These are phyloP conservation scores for Salix purpurea DNA, from an alignment of 345 rosid genomes.

Conservation along the genomic window DNA sequence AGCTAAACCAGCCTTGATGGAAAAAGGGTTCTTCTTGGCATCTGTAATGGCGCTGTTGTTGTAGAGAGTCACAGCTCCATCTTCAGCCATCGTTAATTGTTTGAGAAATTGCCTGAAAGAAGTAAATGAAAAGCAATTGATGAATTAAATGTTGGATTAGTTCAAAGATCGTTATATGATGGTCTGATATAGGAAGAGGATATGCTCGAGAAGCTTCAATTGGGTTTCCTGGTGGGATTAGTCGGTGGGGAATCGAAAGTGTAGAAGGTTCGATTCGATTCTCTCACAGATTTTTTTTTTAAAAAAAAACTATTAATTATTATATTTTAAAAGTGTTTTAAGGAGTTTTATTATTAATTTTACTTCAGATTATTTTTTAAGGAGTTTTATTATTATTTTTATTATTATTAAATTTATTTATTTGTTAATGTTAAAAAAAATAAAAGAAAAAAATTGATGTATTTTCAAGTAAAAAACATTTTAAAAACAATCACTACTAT, in stretches of 20 bases:
- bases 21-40: constrained; percentile 17
- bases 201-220: constrained; percentile 25
- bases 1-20: constrained; percentile 23
- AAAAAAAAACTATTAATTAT: no score
- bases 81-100: constrained; percentile 20
- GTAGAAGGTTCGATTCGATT: constrained; percentile 29
- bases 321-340: no score
- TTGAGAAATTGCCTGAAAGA: constrained; percentile 24
- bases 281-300: background rate
- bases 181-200: background rate
- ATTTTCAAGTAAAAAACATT: no score
- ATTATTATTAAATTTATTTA: no score
- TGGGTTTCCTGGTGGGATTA: constrained; percentile 6
- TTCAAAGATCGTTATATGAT: background rate
- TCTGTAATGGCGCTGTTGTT: constrained; percentile 14
- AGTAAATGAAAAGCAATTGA: background rate
- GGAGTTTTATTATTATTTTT: no score
- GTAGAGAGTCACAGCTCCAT: constrained; percentile 26
- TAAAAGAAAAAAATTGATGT: no score
- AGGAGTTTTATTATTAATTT: no score
- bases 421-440: no score
- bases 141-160: background rate
- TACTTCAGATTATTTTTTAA: no score
- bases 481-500: no score
- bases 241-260: constrained; percentile 26